These are phyloP conservation scores for Austroboletus niveus DNA, from an alignment of 1,284 basidiomycete genomes.

Conservation along the genomic window DNA sequence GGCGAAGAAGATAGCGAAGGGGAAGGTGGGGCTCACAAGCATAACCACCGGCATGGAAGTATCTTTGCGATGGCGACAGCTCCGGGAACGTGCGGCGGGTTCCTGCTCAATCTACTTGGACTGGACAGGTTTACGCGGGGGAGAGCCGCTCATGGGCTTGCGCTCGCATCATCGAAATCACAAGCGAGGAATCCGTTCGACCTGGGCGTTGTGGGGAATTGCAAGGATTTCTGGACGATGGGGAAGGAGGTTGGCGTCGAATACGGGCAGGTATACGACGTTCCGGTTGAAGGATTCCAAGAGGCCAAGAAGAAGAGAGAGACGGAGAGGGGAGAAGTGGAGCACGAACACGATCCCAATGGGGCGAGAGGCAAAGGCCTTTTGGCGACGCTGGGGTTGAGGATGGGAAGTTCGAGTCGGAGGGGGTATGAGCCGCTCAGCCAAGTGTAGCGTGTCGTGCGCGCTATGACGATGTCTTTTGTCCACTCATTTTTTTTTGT, in stretches of 20 bases:
- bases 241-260: conserved; percentile 85
- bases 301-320: conserved; percentile 63
- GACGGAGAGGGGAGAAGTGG: conserved; percentile 41
- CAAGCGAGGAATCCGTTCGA: conserved; percentile 88
- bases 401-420: conserved; percentile 38
- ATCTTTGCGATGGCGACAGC: conserved; percentile 29
- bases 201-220: conserved; percentile 81
- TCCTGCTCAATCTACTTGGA: conserved; percentile 87
- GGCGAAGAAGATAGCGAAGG: conserved; percentile 60
- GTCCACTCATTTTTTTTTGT: neutral
- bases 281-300: conserved; percentile 79
- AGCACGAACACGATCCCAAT: conserved; percentile 44
- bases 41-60: conserved; percentile 43
- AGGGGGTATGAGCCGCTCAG: conserved; percentile 37
- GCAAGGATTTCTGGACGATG: conserved; percentile 92
- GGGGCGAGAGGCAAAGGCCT: conserved; percentile 43
- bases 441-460: conserved; percentile 26
- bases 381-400: conserved; percentile 36
- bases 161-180: conserved; percentile 33
- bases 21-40: conserved; percentile 43
- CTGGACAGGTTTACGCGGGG: conserved; percentile 93
- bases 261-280: conserved; percentile 87
- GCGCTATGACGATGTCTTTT: neutral
- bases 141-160: conserved; percentile 81
- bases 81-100: conserved; percentile 43